A percentile compares a stretch with the other conserved stretches of the same genome.
Evolutionary conservation across 257 asterid species (phyloP).

Genomic region (Henckelia pumila): DNA sequence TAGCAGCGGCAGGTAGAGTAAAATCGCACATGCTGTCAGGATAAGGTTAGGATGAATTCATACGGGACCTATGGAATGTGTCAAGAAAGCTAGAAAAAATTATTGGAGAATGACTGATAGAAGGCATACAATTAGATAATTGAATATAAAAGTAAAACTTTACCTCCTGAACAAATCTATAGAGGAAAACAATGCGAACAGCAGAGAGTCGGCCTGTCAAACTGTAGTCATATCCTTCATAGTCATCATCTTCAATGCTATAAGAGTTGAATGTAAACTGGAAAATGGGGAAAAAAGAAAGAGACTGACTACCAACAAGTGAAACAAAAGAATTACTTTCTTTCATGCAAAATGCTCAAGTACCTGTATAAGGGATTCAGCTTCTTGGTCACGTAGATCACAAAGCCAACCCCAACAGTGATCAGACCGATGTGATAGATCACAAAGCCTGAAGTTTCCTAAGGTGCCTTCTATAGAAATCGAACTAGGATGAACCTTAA

Average conservation of each 20-base stretch:
- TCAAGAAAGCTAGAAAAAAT: not conserved
- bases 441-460: slow-evolving; percentile 89
- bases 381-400: slow-evolving; percentile 91
- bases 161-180: too few relatives aligned
- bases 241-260: slow-evolving; percentile 78
- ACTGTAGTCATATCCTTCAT: slow-evolving; percentile 90
- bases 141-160: slow-evolving; percentile 57
- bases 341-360: slow-evolving; percentile 19
- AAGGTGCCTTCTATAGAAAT: slow-evolving; percentile 73
- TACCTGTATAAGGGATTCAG: slow-evolving; percentile 93
- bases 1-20: not conserved
- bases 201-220: slow-evolving; percentile 92
- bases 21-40: not conserved
- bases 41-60: not conserved
- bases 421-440: slow-evolving; percentile 77
- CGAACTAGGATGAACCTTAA: slow-evolving; percentile 95
- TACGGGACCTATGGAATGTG: not conserved
- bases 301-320: slow-evolving; percentile 15
- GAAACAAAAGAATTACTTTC: not conserved
- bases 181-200: too few relatives aligned
- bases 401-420: slow-evolving; percentile 98
- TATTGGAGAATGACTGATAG: not conserved
- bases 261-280: slow-evolving; percentile 90
- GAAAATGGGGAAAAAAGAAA: slow-evolving; percentile 25
- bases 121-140: slow-evolving; percentile 17